Conservation (phyloP, 73 alveolate species). For the Symbiodinium natans region DNA sequence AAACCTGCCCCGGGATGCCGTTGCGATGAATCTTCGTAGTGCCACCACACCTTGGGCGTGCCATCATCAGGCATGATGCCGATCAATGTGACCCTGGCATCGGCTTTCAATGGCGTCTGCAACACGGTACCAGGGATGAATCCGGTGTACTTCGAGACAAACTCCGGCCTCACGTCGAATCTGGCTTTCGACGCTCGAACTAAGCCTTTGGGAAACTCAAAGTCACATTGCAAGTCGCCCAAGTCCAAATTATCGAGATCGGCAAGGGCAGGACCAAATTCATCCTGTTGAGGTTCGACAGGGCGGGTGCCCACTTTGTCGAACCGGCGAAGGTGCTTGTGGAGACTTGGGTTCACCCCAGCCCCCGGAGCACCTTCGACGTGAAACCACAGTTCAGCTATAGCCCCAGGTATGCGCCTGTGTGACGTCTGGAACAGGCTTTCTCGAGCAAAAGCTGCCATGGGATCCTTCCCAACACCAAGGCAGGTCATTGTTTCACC, state of each 20-base stretch:
- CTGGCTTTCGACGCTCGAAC: neutral
- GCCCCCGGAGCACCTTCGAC: constrained; percentile 7
- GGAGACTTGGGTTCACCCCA: neutral
- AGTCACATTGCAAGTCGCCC: neutral
- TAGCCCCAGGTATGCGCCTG: too few relatives aligned
- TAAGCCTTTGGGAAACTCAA: neutral
- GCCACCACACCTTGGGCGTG: neutral
- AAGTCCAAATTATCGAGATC: neutral
- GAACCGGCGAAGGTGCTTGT: neutral
- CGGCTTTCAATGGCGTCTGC: neutral
- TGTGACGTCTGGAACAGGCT: too few relatives aligned
- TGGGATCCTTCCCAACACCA: neutral
- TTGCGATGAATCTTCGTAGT: neutral
- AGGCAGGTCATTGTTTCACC: neutral
- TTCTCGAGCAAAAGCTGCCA: too few relatives aligned
- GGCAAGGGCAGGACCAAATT: too few relatives aligned
- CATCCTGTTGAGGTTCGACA: neutral
- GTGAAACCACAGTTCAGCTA: neutral
- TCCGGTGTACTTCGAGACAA: neutral
- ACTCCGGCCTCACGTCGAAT: neutral
- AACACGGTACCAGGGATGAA: neutral
- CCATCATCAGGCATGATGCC: neutral
- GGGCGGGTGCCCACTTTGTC: neutral
- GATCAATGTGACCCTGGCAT: neutral
- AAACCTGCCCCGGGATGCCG: neutral